Conservation (phyloP, 352 stramenopile species). For the Hyaloperonospora arabidopsidis region DNA sequence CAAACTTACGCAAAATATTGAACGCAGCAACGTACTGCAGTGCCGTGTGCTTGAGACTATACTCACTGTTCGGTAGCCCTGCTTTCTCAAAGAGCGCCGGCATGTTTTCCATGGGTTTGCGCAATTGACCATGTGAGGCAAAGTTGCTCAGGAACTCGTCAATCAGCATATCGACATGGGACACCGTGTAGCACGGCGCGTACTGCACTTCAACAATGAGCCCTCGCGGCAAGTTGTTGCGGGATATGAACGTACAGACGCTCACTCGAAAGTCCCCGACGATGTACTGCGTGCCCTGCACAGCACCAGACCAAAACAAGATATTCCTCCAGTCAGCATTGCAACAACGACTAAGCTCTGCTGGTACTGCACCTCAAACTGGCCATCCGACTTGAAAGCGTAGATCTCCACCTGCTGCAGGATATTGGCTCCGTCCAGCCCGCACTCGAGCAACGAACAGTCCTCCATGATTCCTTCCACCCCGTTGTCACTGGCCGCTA, state of each 20-base stretch:
- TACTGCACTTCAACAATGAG: constrained; percentile 84
- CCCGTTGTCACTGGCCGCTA: constrained; percentile 58
- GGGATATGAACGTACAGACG: constrained; percentile 83
- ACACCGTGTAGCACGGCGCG: constrained; percentile 67
- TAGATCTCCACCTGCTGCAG: constrained; percentile 86
- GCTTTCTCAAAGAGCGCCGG: constrained; percentile 65
- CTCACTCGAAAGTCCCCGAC: constrained; percentile 81
- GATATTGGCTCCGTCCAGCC: constrained; percentile 77
- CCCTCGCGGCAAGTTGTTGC: constrained; percentile 69
- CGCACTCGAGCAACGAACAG: constrained; percentile 75
- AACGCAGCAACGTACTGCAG: constrained; percentile 84
- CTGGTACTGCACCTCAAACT: constrained; percentile 59
- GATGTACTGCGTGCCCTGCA: constrained; percentile 67
- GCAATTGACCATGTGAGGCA: constrained; percentile 53
- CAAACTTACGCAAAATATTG: constrained; percentile 79
- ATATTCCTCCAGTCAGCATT: neutral
- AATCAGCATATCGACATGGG: constrained; percentile 70
- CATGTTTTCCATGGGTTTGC: constrained; percentile 71
- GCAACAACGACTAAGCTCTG: neutral
- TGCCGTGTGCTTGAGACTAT: constrained; percentile 83
- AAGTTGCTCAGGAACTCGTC: constrained; percentile 77
- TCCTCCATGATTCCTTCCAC: constrained; percentile 66
- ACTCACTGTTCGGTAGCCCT: constrained; percentile 55
- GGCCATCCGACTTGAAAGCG: constrained; percentile 79
- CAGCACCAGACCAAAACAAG: neutral